Base-by-base conservation (phyloP, 1,284 basidiomycete species). In the Trichosporon faecale region DNA sequence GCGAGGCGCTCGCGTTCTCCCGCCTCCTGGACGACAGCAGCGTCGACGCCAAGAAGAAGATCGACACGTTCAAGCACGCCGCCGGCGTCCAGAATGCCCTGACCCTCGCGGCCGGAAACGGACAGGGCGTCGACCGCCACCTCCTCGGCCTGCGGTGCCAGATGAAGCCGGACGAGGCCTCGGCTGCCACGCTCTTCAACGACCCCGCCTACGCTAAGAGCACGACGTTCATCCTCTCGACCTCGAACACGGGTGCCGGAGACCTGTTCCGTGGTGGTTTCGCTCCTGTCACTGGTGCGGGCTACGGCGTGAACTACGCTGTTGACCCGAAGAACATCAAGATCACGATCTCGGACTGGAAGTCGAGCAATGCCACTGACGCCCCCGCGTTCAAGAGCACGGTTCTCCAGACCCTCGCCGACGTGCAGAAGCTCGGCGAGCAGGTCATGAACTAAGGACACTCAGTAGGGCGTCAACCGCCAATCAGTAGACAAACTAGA, bases 241-340 rank as follows among this genome's bases (percentile, higher is more conserved):
- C 69, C 18, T 70, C 69, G 40, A 70, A 70, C 66, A 70, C 69
- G n/a, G 52, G 63, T 18, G 63, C 69, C 0, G 69, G 69, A 31
- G 69, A 70, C 66, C n/a, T 65, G 40, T 67, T 70, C 69, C 69
- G 69, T 44, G 69, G 69, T 40, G 69, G 69, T 9, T 70, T 70
- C 27, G 69, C 69, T 18, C 69, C 69, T 16, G 69, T 70, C 29
- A 37, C 40, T 2, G 64, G 63, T 4, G 55, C 65, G 23, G 69
- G 69, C 31, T 70, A 70, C 33, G 69, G 69, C 25, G 64, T 70
- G 23, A 70, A 70, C 69, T 70, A 70, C 27, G 69, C 69, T 2
- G 49, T 70, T 40, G 69, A 70, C 69, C 66, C 66, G 25, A 63
- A 65, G 64, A 55, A 70, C 66, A 70, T 70, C 64, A 70, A 70